Evolutionary conservation across 31 red algal species (phyloP), one percentile per base, ranked within the genome.

Genomic region (Odonthalia washingtoniensis): DNA sequence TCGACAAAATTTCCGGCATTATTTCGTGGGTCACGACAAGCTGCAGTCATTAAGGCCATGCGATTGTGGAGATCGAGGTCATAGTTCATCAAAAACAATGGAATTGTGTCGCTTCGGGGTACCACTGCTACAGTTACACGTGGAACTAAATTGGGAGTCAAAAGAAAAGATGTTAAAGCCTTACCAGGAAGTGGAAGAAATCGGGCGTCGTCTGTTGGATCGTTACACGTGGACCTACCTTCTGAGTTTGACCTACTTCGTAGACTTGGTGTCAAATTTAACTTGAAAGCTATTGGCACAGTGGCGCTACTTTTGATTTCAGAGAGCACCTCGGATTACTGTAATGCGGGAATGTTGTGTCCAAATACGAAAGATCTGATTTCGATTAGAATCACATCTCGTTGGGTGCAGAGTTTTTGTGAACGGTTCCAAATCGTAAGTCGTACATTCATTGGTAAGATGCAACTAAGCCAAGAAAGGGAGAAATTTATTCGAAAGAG

Each of bases 261-360:
- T 1, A 82, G 68, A 30, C 18, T 68, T 1, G 79, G 79, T 24
- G 79, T 68, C 2, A 82, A 82, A 6, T 82, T 82, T 26, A 69
- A 3, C 68, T 41, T 38, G 35, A 68, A 68, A 24, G 31, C 38
- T 9, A 21, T 82, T 1, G 60, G 37, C 2, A 1, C 43, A 3
- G 24, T 69, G 1, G 79, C 79, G 1, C 4, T 68, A 24, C 26
- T 2, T 41, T 21, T 68, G 3, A 26, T 82, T 18, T 14, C n/a
- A 3, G 9, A 1, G 1, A 67, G 60, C 24, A 26, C 24, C 37
- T 45, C 42, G 24, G 3, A 9, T 5, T 49, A 3, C 30, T 80
- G 32, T 21, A 3, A 12, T 57, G 41, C 30, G 76, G 28, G 5
- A n/a, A n/a, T 5, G 46, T 24, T 35, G 18, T 42, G 60, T 43